Base-by-base conservation (phyloP, 129 eudicot species). In the Erigeron canadensis region DNA sequence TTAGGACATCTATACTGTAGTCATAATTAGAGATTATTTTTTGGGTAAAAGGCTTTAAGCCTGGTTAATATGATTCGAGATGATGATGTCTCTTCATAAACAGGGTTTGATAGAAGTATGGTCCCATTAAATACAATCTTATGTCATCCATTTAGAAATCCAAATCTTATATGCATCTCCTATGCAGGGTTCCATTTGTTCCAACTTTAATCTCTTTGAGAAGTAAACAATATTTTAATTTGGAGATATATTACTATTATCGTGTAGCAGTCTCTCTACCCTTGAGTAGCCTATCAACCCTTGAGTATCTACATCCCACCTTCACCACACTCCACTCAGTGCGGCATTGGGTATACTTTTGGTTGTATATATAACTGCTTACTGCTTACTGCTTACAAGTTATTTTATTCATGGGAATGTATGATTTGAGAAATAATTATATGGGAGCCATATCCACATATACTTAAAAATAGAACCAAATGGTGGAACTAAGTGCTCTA, bases 401-500 rank as follows among this genome's bases (percentile, higher is more conserved):
- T 65, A n/a, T 19, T 39, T 41, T 44, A 70, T 8, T 51, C 22
- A 48, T 63, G 44, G 38, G 60, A 21, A 19, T 60, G 22, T 45
- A 47, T 61, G 56, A 70, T 51, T 55, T 44, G 62, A 53, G 6
- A 50, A 71, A 59, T 73, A 38, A 37, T 48, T 55, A 63, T 71
- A 54, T 64, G 73, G 54, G 68, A 68, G 59, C 60, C 77, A 71
- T 41, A 44, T 11, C 67, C 73, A 64, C 42, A 71, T 47, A 43
- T 21, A 51, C 18, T 56, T 12, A 13, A 65, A n/a, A 53, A 8
- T 58, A 62, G 34, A 54, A 66, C 23, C 34, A 59, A 41, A 74
- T 81, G 71, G 65, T 70, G 81, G 40, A 54, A 61, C 48, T 6
- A 43, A 71, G 66, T 81, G 85, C 79, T 76, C 64, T 50, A 74